Evolutionary conservation across 495 filamentous ascomycete genomes (phyloP).

Genomic region (Podospora pseudoanserina): DNA sequence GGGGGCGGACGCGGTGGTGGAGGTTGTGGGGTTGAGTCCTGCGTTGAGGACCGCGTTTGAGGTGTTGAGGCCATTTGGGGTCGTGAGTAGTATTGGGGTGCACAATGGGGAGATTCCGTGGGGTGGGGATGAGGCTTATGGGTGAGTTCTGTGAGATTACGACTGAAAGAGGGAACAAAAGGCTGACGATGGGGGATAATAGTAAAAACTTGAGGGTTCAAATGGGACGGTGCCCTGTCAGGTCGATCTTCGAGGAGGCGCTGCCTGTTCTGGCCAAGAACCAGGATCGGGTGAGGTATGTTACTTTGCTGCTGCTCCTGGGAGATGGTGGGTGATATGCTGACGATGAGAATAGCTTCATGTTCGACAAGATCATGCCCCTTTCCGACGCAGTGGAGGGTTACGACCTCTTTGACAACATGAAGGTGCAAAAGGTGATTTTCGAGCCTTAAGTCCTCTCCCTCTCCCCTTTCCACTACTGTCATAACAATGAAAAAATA

Average conservation of each 20-base stretch:
- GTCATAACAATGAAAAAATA: neutral
- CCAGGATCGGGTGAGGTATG: slow-evolving; percentile 76
- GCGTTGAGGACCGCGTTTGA: slow-evolving; percentile 84
- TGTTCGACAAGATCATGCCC: slow-evolving; percentile 92
- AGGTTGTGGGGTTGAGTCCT: slow-evolving; percentile 83
- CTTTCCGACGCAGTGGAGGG: slow-evolving; percentile 78
- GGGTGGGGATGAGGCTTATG: slow-evolving; percentile 76
- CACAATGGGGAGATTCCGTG: slow-evolving; percentile 92
- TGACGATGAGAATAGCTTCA: slow-evolving; percentile 59
- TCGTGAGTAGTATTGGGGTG: slow-evolving; percentile 85
- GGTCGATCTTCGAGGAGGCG: slow-evolving; percentile 76
- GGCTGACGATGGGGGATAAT: slow-evolving; percentile 12
- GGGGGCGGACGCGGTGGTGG: slow-evolving; percentile 87
- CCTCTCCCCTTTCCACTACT: neutral
- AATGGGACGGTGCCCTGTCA: slow-evolving; percentile 91
- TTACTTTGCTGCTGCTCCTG: slow-evolving; percentile 5
- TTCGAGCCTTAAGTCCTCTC: slow-evolving; percentile 40
- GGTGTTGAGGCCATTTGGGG: slow-evolving; percentile 79
- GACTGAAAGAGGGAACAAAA: neutral
- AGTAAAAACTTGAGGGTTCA: slow-evolving; percentile 85
- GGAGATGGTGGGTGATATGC: neutral
- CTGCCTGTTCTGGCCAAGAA: slow-evolving; percentile 75
- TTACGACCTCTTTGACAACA: slow-evolving; percentile 87
- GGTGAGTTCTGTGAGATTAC: slow-evolving; percentile 33
- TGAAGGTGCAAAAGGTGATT: slow-evolving; percentile 87